These are phyloP conservation scores for Acrodontium crateriforme DNA, from an alignment of 2,329 filamentous ascomycete species.

Conservation along the genomic window DNA sequence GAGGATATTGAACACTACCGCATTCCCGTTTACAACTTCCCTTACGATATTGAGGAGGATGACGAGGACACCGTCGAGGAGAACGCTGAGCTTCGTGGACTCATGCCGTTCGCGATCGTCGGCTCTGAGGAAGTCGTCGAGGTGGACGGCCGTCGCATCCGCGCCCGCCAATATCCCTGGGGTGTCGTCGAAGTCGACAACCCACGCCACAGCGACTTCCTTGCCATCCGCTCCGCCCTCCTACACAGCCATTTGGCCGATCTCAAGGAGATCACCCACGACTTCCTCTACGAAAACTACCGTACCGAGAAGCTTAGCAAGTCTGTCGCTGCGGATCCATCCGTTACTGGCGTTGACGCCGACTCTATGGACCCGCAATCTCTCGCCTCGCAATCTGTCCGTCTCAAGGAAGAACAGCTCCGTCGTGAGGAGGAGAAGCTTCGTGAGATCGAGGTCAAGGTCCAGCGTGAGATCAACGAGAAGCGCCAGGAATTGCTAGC, in stretches of 20 bases:
- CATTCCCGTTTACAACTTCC: slow-evolving; percentile 99
- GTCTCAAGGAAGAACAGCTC: slow-evolving; percentile 98
- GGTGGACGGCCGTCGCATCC: slow-evolving; percentile 80
- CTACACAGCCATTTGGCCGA: slow-evolving; percentile 96
- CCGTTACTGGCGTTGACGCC: slow-evolving; percentile 6
- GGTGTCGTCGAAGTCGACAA: slow-evolving; percentile 98
- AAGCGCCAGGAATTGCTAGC: slow-evolving; percentile 97
- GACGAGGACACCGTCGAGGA: slow-evolving; percentile 99
- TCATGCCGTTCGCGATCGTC: slow-evolving; percentile 99
- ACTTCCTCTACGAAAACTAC: slow-evolving; percentile 99
- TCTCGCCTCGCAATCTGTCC: slow-evolving; percentile 89
- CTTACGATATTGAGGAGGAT: slow-evolving; percentile 98
- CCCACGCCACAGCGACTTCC: slow-evolving; percentile 95
- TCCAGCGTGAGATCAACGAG: slow-evolving; percentile 99
- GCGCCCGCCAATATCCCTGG: slow-evolving; percentile 93
- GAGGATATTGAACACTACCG: slow-evolving; percentile 99
- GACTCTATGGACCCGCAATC: slow-evolving; percentile 92
- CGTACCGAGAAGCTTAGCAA: slow-evolving; percentile 99
- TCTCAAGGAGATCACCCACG: slow-evolving; percentile 98
- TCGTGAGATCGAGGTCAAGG: slow-evolving; percentile 98
- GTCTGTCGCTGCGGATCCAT: slow-evolving; percentile 81
- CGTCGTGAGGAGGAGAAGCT: slow-evolving; percentile 99
- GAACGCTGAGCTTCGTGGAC: slow-evolving; percentile 88
- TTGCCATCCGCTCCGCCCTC: slow-evolving; percentile 90
- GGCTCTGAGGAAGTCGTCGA: slow-evolving; percentile 92